A percentile compares a stretch with the other conserved stretches of the same genome.
Conservation (phyloP, 495 filamentous ascomycete species). For the Hyaloscypha hepaticicola region DNA sequence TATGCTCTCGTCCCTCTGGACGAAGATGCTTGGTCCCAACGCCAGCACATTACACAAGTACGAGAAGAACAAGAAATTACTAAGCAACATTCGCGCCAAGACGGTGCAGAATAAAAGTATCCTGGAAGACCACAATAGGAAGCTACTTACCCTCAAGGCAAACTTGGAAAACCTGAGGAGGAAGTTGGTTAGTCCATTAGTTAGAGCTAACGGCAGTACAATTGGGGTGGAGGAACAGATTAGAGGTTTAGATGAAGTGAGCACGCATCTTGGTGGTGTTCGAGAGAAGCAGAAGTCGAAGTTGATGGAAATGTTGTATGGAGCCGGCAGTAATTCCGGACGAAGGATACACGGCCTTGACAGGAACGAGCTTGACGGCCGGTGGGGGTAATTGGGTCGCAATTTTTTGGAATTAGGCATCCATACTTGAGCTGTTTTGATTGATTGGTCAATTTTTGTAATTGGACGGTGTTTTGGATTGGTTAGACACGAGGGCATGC, state of each 20-base stretch:
- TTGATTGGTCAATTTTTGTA: background rate
- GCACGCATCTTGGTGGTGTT: constrained; percentile 68
- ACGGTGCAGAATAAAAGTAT: constrained; percentile 85
- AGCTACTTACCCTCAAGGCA: constrained; percentile 73
- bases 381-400: constrained; percentile 14
- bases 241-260: constrained; percentile 72
- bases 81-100: constrained; percentile 72
- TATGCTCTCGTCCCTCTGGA: constrained; percentile 82
- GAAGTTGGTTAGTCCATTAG: constrained; percentile 78
- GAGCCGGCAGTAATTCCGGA: constrained; percentile 43
- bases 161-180: constrained; percentile 74
- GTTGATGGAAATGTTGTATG: constrained; percentile 78
- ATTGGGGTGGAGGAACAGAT: constrained; percentile 83
- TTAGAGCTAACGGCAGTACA: constrained; percentile 64
- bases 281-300: constrained; percentile 78
- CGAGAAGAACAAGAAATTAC: constrained; percentile 76
- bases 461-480: constrained; percentile 10
- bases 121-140: constrained; percentile 78
- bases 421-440: background rate
- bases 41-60: constrained; percentile 74
- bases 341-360: constrained; percentile 20
- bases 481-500: background rate
- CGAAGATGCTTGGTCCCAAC: constrained; percentile 72
- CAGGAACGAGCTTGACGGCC: constrained; percentile 18
- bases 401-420: background rate